Percentiles rank a stretch among this genome's conserved stretches.
Evolutionary conservation across 768 basidiomycete species (phyloP).

Genomic region (Lentinula detonsa): DNA sequence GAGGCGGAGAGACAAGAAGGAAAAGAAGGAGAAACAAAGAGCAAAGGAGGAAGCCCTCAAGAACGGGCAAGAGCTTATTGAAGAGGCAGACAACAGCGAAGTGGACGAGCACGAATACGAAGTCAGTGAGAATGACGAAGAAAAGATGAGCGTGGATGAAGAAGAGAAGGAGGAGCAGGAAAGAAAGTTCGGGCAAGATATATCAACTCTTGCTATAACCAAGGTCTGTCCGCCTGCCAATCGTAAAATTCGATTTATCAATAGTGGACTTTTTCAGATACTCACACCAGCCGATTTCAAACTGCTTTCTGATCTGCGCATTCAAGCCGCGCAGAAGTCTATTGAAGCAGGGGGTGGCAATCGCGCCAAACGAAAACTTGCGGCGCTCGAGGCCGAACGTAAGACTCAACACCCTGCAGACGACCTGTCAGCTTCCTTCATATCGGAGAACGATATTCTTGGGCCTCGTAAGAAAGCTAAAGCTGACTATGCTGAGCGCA

Average conservation of each 20-base stretch:
- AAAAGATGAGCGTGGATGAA: constrained; percentile 44
- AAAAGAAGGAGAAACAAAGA: not conserved
- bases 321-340: constrained; percentile 68
- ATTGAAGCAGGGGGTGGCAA: constrained; percentile 67
- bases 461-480: constrained; percentile 93
- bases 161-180: constrained; percentile 9
- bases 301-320: constrained; percentile 79
- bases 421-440: constrained; percentile 40
- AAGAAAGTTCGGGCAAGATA: constrained; percentile 18
- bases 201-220: constrained; percentile 72
- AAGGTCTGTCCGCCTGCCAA: constrained; percentile 44
- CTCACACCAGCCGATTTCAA: constrained; percentile 97
- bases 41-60: not conserved
- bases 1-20: constrained; percentile 17
- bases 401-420: constrained; percentile 24
- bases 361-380: constrained; percentile 86
- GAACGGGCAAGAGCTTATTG: not conserved
- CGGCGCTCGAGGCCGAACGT: constrained; percentile 67
- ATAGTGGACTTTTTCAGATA: constrained; percentile 48
- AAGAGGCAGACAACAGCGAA: not conserved
- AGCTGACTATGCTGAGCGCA: constrained; percentile 87
- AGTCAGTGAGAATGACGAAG: constrained; percentile 78
- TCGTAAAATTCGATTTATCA: not conserved
- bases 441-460: constrained; percentile 88
- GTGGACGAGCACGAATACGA: constrained; percentile 34